Base-by-base conservation (phyloP, 352 stramenopile genomes). In the Pythium biforme region DNA sequence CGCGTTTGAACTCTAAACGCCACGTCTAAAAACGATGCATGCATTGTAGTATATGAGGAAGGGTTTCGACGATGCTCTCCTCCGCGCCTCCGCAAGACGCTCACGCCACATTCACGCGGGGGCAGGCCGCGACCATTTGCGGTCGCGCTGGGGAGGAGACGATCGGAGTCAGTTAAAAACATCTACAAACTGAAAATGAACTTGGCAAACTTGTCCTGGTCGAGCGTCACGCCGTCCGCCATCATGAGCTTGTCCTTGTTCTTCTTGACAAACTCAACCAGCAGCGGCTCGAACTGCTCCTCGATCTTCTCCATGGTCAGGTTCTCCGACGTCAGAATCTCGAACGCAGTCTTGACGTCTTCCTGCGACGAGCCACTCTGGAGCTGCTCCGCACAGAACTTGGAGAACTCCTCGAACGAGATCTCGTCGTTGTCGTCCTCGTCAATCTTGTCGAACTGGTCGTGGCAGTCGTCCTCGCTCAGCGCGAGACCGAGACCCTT, bases 371-470 rank as follows among this genome's bases (percentile, higher is more conserved):
- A 92, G 15, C 89, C 89, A 41, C 82, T 92, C 71, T 97, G 82
- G 31, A 96, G 66, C 72, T 97, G 88, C 68, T 96, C 86, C 33
- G 87, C 81, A 47, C 90, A 95, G 53, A 96, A 97, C 49, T 73
- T 77, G 33, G 84, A 81, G 60, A 97, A 97, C 57, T 94, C 74
- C 4, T 87, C 77, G 40, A 95, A 95, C 58, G 70, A 83, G 46
- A 96, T 87, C 64, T 95, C 86, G 29, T 94, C 88, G 43, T 85
- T 91, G 58, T 94, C 80, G 37, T 92, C 77, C 43, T 79, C 71
- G 64, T 94, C 87, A 27, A 94, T 79, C 72, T 92, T 91, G 70
- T 94, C 86, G 47, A 96, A 96, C 69, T 88, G 78, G 62, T 92
- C 79, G 69, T 96, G 87, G 68, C 87, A 93, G 31, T 96, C 88